A percentile compares a stretch with the other conserved stretches of the same genome.
Conservation (phyloP, 169 alveolate species). For the Eimeria mitis region DNA sequence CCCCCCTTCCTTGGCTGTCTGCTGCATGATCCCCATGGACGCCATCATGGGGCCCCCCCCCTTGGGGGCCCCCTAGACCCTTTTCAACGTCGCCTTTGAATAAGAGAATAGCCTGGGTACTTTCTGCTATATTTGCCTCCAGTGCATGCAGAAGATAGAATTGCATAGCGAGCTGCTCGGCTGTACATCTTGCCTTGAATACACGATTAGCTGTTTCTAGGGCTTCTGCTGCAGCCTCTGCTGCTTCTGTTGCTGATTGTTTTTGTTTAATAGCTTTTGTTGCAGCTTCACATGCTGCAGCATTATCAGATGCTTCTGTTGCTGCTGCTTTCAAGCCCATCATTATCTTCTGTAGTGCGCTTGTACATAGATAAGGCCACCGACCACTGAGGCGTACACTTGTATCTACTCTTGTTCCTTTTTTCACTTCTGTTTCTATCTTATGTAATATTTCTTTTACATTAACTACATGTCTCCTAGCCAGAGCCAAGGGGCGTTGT, state of each 20-base stretch:
- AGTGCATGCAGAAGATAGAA: background rate
- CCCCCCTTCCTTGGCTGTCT: background rate
- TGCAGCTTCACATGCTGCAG: background rate
- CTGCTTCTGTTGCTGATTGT: background rate
- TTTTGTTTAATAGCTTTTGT: background rate
- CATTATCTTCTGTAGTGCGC: background rate
- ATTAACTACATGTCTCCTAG: background rate
- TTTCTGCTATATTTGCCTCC: background rate
- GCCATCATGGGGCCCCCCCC: too few species aligned
- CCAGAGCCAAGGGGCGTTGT: background rate
- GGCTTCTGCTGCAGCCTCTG: background rate
- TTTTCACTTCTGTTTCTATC: background rate
- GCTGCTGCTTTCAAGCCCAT: background rate
- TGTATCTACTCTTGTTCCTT: background rate
- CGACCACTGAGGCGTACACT: background rate
- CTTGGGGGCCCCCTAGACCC: background rate
- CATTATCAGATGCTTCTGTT: background rate
- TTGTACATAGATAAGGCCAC: background rate
- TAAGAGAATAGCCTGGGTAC: background rate
- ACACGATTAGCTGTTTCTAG: background rate
- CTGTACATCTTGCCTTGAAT: background rate
- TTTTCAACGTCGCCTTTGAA: background rate
- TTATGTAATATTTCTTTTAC: background rate
- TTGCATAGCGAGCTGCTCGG: background rate
- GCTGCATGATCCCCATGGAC: background rate